These are phyloP conservation scores for Claviceps quebecensis DNA, from an alignment of 2,329 filamentous ascomycete species.

Conservation along the genomic window DNA sequence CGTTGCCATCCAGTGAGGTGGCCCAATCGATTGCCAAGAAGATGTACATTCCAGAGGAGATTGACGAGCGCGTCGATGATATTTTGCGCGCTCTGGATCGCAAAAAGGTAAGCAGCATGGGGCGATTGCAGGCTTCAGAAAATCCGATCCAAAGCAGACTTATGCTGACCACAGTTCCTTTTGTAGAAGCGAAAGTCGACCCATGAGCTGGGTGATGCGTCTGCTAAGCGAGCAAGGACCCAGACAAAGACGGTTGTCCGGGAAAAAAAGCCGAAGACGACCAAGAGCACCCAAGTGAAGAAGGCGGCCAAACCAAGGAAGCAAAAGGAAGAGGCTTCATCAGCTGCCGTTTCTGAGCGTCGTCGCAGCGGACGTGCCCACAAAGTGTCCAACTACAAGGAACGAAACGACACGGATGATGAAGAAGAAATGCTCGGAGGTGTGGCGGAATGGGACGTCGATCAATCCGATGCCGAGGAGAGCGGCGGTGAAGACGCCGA, in stretches of 20 bases:
- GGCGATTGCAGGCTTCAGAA: too few species aligned
- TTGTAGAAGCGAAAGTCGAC: conserved; percentile 42
- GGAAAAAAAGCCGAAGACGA: conserved; percentile 25
- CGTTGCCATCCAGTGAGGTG: conserved; percentile 59
- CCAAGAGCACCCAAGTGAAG: conserved; percentile 10
- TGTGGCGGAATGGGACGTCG: conserved; percentile 44
- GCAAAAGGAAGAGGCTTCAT: conserved; percentile 14
- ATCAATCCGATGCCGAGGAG: conserved; percentile 19
- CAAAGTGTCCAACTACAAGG: conserved; percentile 35
- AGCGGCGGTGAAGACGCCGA: conserved; percentile 10
- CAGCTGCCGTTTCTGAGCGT: conserved; percentile 29
- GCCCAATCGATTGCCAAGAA: conserved; percentile 80
- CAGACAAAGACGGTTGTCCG: conserved; percentile 23
- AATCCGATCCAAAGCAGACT: too few species aligned
- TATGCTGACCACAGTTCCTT: conserved; percentile 12
- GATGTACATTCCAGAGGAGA: conserved; percentile 64
- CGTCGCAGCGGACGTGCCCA: conserved; percentile 41
- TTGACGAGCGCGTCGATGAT: conserved; percentile 64
- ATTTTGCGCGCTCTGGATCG: conserved; percentile 51
- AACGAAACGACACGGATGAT: conserved; percentile 43
- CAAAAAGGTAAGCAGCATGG: conserved; percentile 41
- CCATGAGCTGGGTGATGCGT: conserved; percentile 34
- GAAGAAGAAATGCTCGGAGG: conserved; percentile 49
- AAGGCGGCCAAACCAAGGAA: conserved; percentile 20
- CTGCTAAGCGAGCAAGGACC: conserved; percentile 23